Evolutionary conservation across 257 asterid genomes (phyloP), one percentile per base, ranked within the genome.

Genomic region (Leonotis leonurus): DNA sequence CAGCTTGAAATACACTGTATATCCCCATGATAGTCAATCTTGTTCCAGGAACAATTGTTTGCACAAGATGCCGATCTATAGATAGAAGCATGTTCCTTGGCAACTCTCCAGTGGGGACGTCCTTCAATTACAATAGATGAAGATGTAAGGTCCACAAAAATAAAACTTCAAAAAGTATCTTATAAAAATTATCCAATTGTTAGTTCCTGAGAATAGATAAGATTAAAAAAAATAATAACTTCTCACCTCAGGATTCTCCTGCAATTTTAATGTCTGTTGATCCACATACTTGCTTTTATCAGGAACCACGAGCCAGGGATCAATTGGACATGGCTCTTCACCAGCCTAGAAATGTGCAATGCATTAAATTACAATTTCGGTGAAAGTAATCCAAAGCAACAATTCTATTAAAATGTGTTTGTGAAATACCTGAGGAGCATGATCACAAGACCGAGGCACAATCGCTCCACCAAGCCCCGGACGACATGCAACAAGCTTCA

Each of bases 401-500:
- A 27, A 32, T 5, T 26, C 60, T 54, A 70, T 14, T 53, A 33
- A 6, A 40, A 46, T 45, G 59, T 35, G 20, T 33, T 22, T 21
- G 41, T 26, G 7, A 60, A 44, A 46, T 56, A 93, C 99, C 96
- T 93, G 99, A 63, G 99, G 78, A 25, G 75, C 56, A 51, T 87
- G 96, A 73, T 89, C 99, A 75, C 99, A 89, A 57, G 95, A 85
- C 39, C 99, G 89, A 2, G 99, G 97, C 59, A 93, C 85, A 50
- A 93, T 73, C 41, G 99, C 99, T 62, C 99, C 97, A 70, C 99
- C 99, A 63, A 89, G 96, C 69, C 99, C 97, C 0, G 99, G 99
- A 46, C 96, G 95, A 55, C 99, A 89, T 25, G 99, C 96, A 51
- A 89, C 92, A 43, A 76, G 81, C 89, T 83, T 89, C 40, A 87